These are phyloP conservation scores for Stylosanthes scabra DNA, from an alignment of 331 rosid genomes.

Conservation along the genomic window DNA sequence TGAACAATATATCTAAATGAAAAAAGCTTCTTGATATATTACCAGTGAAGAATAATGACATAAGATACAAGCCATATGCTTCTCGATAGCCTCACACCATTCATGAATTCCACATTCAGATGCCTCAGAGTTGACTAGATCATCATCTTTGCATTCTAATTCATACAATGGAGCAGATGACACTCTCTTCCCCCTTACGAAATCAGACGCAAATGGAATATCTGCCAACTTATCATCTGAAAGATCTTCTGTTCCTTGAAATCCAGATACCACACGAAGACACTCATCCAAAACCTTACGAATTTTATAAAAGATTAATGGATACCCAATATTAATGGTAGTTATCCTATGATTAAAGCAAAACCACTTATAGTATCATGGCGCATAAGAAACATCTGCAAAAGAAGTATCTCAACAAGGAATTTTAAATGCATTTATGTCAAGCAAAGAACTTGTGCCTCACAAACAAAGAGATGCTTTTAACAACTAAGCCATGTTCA, in stretches of 20 bases:
- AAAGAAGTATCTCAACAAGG: not conserved
- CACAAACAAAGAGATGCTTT: not conserved
- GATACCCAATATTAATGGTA: constrained; percentile 1
- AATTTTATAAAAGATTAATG: constrained; percentile 4
- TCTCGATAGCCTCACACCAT: constrained; percentile 86
- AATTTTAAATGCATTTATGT: not conserved
- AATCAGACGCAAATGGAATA: constrained; percentile 87
- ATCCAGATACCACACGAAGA: constrained; percentile 92
- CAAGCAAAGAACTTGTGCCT: constrained; percentile 1
- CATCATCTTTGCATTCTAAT: constrained; percentile 45
- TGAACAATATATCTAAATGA: constrained; percentile 21
- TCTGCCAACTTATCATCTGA: constrained; percentile 74
- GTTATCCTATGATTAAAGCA: not conserved
- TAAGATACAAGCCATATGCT: constrained; percentile 73
- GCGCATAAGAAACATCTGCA: not conserved
- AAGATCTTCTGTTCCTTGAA: constrained; percentile 95
- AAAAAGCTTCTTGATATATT: not conserved
- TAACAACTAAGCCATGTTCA: no score
- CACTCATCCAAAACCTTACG: constrained; percentile 88
- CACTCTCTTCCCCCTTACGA: constrained; percentile 82
- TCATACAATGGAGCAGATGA: constrained; percentile 92
- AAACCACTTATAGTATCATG: not conserved
- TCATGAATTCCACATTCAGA: constrained; percentile 64
- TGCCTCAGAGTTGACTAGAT: constrained; percentile 42
- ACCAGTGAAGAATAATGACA: constrained; percentile 76